Base-by-base conservation (phyloP, 2,329 filamentous ascomycete species). In the Pseudocercospora fuligena region DNA sequence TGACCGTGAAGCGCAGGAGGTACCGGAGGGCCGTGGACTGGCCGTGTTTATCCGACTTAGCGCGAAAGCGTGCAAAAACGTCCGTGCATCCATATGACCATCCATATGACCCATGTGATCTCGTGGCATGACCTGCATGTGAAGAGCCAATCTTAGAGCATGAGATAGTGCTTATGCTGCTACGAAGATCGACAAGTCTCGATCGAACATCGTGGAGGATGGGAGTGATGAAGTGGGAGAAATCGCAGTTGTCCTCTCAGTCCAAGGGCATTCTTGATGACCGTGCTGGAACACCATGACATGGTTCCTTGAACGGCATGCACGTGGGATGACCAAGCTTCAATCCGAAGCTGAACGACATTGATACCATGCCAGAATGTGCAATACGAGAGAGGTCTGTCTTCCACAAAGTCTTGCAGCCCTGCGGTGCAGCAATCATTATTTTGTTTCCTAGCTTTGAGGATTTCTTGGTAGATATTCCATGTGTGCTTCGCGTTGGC, bases 121-220 rank as follows among this genome's bases (percentile, higher is more conserved):
- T 23, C 51, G 51, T 27, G 51, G 51, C 51, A 56, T 56, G 51
- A 31, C 51, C 27, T 31, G 51, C 51, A 56, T 31, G 27, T 56
- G 16, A 27, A n/a, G 21, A 23, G n/a, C 25, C 27, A 56, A 56
- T 31, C 51, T 31, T 12, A 27, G 4, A 23, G 19, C 9, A 27
- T 27, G 47, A 23, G 47, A 51, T 51, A 14, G 19, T 51, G 47
- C 47, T 51, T 51, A 25, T 23, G 47, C 47, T 25, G 19, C 21
- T 23, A 51, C 11, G 25, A 9, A 25, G 47, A 47, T 23, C 33
- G 33, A 36, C 33, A 11, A 36, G 9, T 3, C 33, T 12, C 33
- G 33, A 36, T 36, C 33, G 8, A 36, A 14, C 2, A 8, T 36
- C 8, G 11, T 14, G 33, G 11, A 14, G 33, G 33, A 36, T 5